phyloP scores from a whole-genome alignment of 352 stramenopile species.

The Elongisporangium prolatum region DNA sequence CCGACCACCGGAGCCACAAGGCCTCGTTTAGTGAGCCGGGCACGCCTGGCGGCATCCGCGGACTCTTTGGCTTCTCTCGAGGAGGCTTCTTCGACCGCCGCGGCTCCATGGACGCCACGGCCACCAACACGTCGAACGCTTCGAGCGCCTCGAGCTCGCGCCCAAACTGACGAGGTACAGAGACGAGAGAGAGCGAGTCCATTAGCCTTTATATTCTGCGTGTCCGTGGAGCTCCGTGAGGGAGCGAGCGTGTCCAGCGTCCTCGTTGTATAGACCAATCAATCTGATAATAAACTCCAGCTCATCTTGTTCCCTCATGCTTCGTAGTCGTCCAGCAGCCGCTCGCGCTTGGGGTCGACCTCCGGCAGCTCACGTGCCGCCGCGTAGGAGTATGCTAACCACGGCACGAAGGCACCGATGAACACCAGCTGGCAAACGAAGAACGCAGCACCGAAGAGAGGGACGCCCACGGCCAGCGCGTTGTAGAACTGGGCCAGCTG shows the following conservation, averaged over 20 bases:
- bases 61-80: constrained; percentile 65
- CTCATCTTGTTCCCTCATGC: constrained; percentile 2
- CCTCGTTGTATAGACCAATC: constrained; percentile 2
- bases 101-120: constrained; percentile 44
- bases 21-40: constrained; percentile 26
- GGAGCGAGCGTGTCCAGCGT: constrained; percentile 1
- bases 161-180: not conserved
- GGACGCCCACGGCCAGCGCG: constrained; percentile 56
- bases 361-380: constrained; percentile 58
- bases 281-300: not conserved
- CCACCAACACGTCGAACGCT: constrained; percentile 19
- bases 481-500: constrained; percentile 84
- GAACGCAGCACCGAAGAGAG: constrained; percentile 71
- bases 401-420: constrained; percentile 71
- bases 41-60: constrained; percentile 36
- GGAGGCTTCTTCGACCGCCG: constrained; percentile 70
- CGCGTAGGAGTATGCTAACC: constrained; percentile 67
- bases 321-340: constrained; percentile 53
- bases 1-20: constrained; percentile 15
- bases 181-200: not conserved
- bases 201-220: constrained; percentile 6
- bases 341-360: constrained; percentile 63
- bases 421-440: constrained; percentile 74
- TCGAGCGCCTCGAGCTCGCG: constrained; percentile 5
- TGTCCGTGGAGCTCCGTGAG: not conserved